Percentiles rank a stretch among this genome's conserved stretches.
Evolutionary conservation across 2,329 filamentous ascomycete genomes (phyloP).

Genomic region (Exophiala xenobiotica): DNA sequence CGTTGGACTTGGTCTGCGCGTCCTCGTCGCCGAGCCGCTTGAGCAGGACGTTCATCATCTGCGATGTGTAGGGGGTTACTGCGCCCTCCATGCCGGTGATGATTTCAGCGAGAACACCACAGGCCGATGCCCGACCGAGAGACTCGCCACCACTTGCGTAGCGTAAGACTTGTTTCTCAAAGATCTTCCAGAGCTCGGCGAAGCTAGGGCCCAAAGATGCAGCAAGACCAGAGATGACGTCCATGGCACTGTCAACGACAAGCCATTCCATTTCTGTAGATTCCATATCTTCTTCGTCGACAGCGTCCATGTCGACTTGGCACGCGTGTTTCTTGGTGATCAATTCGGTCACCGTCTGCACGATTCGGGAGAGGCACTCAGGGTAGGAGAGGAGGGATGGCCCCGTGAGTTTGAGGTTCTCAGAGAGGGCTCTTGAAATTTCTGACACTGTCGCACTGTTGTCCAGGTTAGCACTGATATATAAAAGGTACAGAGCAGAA

Average conservation of each 20-base stretch:
- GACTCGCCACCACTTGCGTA: constrained; percentile 82
- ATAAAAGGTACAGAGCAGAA: constrained; percentile 21
- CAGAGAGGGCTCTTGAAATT: constrained; percentile 89
- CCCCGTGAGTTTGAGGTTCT: constrained; percentile 85
- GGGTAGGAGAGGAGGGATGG: constrained; percentile 77
- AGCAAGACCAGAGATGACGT: constrained; percentile 82
- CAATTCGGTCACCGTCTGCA: constrained; percentile 72
- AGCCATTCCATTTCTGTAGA: constrained; percentile 98
- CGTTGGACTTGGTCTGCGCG: constrained; percentile 88
- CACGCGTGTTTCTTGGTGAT: constrained; percentile 89
- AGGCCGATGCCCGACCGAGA: constrained; percentile 82
- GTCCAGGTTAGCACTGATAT: constrained; percentile 44
- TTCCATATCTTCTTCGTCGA: constrained; percentile 69
- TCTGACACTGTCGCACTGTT: constrained; percentile 82
- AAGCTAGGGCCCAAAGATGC: constrained; percentile 79
- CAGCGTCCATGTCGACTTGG: constrained; percentile 84
- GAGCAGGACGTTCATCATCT: constrained; percentile 74
- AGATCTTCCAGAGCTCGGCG: constrained; percentile 88
- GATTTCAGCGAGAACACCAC: constrained; percentile 90
- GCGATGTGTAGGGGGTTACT: constrained; percentile 77
- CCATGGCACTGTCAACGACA: constrained; percentile 88
- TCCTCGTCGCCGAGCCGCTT: constrained; percentile 90
- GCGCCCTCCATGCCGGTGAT: constrained; percentile 77
- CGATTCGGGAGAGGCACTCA: constrained; percentile 68
- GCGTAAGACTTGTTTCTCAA: constrained; percentile 87